Percentiles rank a stretch among this genome's conserved stretches.
Conservation (phyloP, 768 basidiomycete species). For the Candolleomyces aberdarensis region DNA sequence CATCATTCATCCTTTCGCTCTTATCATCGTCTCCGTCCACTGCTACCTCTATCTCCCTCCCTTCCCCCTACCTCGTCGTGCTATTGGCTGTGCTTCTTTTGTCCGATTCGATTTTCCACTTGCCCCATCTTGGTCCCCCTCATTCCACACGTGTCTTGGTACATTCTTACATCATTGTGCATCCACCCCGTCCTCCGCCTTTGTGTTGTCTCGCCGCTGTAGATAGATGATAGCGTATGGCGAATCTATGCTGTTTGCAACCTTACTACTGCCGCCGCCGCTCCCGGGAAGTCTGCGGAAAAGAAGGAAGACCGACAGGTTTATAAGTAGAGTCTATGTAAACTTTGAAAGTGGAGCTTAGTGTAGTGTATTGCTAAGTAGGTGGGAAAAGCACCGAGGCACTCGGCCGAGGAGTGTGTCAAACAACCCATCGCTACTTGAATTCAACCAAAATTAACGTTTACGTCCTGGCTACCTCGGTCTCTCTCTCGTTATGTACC, state of each 20-base stretch:
- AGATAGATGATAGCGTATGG: background rate
- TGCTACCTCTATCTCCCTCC: background rate
- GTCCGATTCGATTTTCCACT: background rate
- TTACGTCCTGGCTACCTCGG: too few relatives aligned
- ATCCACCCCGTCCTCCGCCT: background rate
- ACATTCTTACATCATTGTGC: background rate
- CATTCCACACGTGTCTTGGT: background rate
- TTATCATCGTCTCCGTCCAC: conserved; percentile 12
- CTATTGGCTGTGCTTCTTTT: background rate
- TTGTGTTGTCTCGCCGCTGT: background rate
- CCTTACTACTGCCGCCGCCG: background rate
- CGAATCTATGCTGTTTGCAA: too few relatives aligned
- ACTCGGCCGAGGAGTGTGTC: background rate
- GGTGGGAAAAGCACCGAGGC: background rate
- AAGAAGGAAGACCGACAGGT: background rate
- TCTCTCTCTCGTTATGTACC: too few relatives aligned
- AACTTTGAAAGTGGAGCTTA: too few relatives aligned
- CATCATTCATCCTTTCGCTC: conserved; percentile 17
- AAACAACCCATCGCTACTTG: too few relatives aligned
- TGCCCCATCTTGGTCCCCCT: background rate
- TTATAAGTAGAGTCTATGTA: too few relatives aligned
- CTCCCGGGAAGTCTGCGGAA: background rate
- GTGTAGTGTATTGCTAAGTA: background rate
- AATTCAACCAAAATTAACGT: too few relatives aligned
- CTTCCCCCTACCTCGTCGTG: conserved; percentile 1